These are phyloP conservation scores for Aspergillus hortae DNA, from an alignment of 2,329 filamentous ascomycete species.

Conservation along the genomic window DNA sequence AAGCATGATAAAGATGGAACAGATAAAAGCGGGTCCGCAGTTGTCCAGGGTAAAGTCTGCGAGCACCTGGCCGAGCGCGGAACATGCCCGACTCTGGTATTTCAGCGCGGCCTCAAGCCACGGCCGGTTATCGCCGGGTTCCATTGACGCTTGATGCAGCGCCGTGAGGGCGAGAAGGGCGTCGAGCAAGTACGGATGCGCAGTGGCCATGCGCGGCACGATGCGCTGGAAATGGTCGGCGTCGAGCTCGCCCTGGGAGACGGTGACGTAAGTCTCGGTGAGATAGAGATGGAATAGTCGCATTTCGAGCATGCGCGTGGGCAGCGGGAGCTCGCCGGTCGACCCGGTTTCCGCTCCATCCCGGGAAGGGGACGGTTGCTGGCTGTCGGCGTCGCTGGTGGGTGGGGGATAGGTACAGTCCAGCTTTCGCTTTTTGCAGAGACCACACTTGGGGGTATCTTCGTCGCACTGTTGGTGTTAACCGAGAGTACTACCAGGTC, in stretches of 20 bases:
- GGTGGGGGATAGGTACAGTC: conserved; percentile 32
- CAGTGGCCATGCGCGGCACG: conserved; percentile 37
- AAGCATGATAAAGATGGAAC: conserved; percentile 39
- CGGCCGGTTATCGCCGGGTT: conserved; percentile 27
- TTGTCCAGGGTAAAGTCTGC: conserved; percentile 38
- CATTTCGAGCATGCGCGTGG: conserved; percentile 32
- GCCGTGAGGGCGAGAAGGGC: conserved; percentile 43
- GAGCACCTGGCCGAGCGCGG: conserved; percentile 32
- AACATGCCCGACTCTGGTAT: conserved; percentile 36
- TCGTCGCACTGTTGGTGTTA: conserved; percentile 34
- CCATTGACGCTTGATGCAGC: conserved; percentile 41
- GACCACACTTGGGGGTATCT: conserved; percentile 30
- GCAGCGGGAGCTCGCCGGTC: conserved; percentile 10
- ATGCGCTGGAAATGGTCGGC: conserved; percentile 32
- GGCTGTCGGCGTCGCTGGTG: conserved; percentile 22
- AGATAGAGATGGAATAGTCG: conserved; percentile 38
- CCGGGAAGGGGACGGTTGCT: conserved; percentile 18
- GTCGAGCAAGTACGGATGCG: conserved; percentile 44
- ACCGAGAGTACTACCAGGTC: too few species aligned
- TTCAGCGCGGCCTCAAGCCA: conserved; percentile 34
- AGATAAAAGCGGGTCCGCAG: conserved; percentile 40
- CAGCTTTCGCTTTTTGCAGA: conserved; percentile 36
- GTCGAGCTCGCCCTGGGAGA: conserved; percentile 28
- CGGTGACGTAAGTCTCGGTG: conserved; percentile 32
- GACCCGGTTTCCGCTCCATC: conserved; percentile 14